These are phyloP conservation scores for Xerocomus cyaneibrunnescens DNA, from an alignment of 1,284 basidiomycete genomes.

Conservation along the genomic window DNA sequence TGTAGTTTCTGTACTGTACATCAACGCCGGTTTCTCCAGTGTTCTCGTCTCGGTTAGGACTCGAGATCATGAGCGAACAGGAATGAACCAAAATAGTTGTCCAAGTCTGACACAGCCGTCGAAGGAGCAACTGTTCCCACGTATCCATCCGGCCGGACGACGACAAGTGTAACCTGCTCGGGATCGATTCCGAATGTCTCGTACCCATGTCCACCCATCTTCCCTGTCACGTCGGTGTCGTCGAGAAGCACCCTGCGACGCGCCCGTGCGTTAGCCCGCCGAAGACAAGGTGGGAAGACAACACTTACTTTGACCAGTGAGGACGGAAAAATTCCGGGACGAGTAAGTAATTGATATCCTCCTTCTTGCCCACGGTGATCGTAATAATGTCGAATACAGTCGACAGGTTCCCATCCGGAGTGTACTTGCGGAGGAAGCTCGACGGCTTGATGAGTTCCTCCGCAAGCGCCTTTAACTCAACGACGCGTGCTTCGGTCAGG, in stretches of 20 bases:
- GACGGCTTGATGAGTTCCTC: slow-evolving; percentile 40
- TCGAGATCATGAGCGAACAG: neutral
- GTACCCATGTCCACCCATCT: slow-evolving; percentile 44
- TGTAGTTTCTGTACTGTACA: too few relatives aligned
- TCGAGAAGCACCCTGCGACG: neutral
- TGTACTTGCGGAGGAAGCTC: slow-evolving; percentile 39
- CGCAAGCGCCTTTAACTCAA: slow-evolving; percentile 44
- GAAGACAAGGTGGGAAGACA: neutral
- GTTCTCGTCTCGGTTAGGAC: too few relatives aligned
- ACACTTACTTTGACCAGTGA: slow-evolving; percentile 63
- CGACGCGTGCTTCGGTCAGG: slow-evolving; percentile 40
- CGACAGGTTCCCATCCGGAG: slow-evolving; percentile 24
- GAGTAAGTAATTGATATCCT: slow-evolving; percentile 45
- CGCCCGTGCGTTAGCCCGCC: neutral
- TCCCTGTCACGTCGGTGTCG: slow-evolving; percentile 21
- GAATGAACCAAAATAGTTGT: neutral
- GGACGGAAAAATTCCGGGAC: slow-evolving; percentile 51
- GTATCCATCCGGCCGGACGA: slow-evolving; percentile 13
- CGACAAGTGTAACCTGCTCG: slow-evolving; percentile 45
- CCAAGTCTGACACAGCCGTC: slow-evolving; percentile 21
- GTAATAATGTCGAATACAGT: slow-evolving; percentile 54
- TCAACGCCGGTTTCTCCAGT: too few relatives aligned
- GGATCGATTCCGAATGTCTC: slow-evolving; percentile 47
- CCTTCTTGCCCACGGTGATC: slow-evolving; percentile 49
- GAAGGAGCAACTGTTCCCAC: slow-evolving; percentile 7